A percentile compares a stretch with the other conserved stretches of the same genome.
phyloP scores from a whole-genome alignment of 2,329 filamentous ascomycete genomes.

The Coniochaeta sp. region DNA sequence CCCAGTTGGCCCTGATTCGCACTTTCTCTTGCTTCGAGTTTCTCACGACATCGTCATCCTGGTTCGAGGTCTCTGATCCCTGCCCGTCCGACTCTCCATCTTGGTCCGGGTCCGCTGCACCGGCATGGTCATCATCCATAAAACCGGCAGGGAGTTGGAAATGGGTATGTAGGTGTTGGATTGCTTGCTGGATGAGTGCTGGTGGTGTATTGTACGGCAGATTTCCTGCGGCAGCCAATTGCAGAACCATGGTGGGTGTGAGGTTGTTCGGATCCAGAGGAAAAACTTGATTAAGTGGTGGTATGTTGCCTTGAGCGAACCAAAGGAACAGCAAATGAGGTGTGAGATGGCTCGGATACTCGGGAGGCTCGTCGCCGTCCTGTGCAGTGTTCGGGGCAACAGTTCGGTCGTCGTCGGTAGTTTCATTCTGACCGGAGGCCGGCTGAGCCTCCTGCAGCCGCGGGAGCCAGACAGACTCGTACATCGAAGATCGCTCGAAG shows the following conservation, averaged over 20 bases:
- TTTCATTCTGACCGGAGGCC: background rate
- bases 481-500: constrained; percentile 62
- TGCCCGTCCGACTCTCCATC: background rate
- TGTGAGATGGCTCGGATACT: constrained; percentile 20
- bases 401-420: constrained; percentile 25
- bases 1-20: constrained; percentile 71
- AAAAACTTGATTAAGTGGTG: background rate
- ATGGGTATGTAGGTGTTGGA: background rate
- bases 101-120: background rate
- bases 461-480: constrained; percentile 40
- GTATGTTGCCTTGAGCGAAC: background rate
- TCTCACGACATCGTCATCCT: background rate
- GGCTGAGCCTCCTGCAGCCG: background rate
- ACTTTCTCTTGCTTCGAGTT: constrained; percentile 19
- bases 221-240: background rate
- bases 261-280: background rate
- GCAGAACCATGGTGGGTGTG: background rate
- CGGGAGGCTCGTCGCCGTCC: background rate
- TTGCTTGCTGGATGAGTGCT: background rate
- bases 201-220: background rate
- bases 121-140: too few relatives aligned
- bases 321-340: background rate
- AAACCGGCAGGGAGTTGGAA: background rate
- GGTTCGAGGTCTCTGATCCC: background rate
- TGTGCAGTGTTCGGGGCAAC: background rate